Conservation (phyloP, 495 filamentous ascomycete genomes). For the Talaromyces stipitatus region DNA sequence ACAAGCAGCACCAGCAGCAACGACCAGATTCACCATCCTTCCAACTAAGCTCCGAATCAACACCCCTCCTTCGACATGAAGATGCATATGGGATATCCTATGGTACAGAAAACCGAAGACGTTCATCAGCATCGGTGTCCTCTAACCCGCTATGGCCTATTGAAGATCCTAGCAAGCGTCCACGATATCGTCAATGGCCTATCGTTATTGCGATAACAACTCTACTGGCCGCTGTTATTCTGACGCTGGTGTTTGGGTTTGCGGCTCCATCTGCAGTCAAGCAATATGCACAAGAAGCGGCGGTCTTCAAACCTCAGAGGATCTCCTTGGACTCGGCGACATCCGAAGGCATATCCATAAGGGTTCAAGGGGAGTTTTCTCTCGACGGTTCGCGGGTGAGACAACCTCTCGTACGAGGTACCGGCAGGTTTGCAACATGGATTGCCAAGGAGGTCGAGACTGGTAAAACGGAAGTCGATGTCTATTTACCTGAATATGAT, state of each 20-base stretch:
- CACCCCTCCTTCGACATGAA: conserved; percentile 32
- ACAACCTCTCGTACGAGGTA: conserved; percentile 57
- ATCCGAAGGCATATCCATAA: conserved; percentile 60
- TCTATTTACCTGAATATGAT: conserved; percentile 79
- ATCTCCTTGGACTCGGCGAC: conserved; percentile 82
- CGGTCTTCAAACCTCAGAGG: conserved; percentile 69
- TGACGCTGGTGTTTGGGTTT: conserved; percentile 59
- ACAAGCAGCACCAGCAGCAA: conserved; percentile 2
- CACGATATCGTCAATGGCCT: conserved; percentile 39
- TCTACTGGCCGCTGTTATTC: conserved; percentile 39
- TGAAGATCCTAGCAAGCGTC: not conserved
- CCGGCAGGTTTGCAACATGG: conserved; percentile 78
- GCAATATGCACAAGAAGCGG: conserved; percentile 76
- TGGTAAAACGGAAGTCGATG: conserved; percentile 58
- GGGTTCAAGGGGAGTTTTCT: conserved; percentile 69
- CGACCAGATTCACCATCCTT: conserved; percentile 18
- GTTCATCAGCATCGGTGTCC: conserved; percentile 13
- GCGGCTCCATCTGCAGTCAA: conserved; percentile 71
- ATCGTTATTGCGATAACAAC: conserved; percentile 45
- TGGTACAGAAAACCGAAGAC: conserved; percentile 19
- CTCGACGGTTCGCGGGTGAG: conserved; percentile 70
- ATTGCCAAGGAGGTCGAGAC: conserved; percentile 66
- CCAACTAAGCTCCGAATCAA: conserved; percentile 34
- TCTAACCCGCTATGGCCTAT: not conserved
- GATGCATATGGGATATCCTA: conserved; percentile 16